Conservation (phyloP, 495 filamentous ascomycete genomes). For the Hypoxylon fragiforme region DNA sequence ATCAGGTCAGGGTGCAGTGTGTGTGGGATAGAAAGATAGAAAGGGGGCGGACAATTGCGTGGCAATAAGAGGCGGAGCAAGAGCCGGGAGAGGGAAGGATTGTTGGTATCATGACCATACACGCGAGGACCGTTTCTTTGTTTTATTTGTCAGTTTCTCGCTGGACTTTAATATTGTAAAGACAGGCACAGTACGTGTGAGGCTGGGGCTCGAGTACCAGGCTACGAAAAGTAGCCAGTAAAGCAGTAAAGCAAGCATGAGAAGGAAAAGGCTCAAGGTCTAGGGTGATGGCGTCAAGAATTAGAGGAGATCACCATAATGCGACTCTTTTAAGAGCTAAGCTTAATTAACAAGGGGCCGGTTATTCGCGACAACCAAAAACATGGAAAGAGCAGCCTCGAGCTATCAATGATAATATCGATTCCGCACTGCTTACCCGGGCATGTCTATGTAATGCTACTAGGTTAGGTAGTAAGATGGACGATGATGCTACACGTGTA, state of each 20-base stretch:
- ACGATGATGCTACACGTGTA: too few relatives aligned
- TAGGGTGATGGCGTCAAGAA: conserved; percentile 20
- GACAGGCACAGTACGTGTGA: conserved; percentile 15
- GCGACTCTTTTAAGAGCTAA: conserved; percentile 25
- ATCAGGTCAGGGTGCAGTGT: neutral
- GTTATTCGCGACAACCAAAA: conserved; percentile 24
- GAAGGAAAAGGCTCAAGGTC: conserved; percentile 15
- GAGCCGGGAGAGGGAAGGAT: conserved; percentile 11
- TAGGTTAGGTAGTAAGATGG: neutral
- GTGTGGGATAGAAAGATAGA: neutral
- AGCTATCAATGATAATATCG: neutral
- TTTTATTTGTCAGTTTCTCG: conserved; percentile 33
- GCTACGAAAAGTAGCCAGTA: conserved; percentile 7
- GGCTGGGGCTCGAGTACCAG: conserved; percentile 7
- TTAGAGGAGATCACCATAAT: conserved; percentile 14
- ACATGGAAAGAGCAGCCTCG: conserved; percentile 9
- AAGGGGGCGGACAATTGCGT: conserved; percentile 6
- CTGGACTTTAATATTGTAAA: conserved; percentile 36
- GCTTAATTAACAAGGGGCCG: conserved; percentile 31
- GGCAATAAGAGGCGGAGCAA: conserved; percentile 1
- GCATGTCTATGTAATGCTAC: neutral
- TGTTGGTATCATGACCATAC: conserved; percentile 26
- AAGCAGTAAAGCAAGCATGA: too few relatives aligned
- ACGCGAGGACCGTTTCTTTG: conserved; percentile 22
- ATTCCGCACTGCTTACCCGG: neutral